These are phyloP conservation scores for Xylaria curta DNA, from an alignment of 495 filamentous ascomycete species.

Conservation along the genomic window DNA sequence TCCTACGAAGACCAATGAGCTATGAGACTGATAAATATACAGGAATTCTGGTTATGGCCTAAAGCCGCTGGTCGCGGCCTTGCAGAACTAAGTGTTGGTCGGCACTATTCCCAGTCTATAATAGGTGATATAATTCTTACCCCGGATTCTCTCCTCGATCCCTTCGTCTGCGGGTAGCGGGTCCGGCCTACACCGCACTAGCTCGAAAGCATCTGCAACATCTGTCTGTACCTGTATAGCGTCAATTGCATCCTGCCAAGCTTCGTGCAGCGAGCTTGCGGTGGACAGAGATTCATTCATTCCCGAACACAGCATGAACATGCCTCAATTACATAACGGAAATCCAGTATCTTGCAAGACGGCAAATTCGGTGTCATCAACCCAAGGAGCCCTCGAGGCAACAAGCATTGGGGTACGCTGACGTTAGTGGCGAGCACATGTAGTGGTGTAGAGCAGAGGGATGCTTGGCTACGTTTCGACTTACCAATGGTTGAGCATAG, in stretches of 20 bases:
- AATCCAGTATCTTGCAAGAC: background rate
- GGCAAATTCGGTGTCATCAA: background rate
- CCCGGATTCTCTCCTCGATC: conserved; percentile 24
- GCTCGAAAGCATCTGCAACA: background rate
- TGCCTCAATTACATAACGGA: background rate
- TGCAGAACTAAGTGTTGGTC: conserved; percentile 6
- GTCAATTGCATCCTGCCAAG: background rate
- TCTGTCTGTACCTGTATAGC: background rate
- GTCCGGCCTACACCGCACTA: conserved; percentile 23
- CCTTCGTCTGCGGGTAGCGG: conserved; percentile 21
- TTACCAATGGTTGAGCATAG: conserved; percentile 5
- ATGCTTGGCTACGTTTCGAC: conserved; percentile 4
- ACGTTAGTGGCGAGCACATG: background rate
- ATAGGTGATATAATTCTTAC: conserved; percentile 27
- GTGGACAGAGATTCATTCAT: background rate
- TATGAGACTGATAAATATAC: background rate
- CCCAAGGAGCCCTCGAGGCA: background rate
- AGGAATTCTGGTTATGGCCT: conserved; percentile 5
- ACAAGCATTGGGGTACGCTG: background rate
- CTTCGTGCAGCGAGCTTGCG: background rate
- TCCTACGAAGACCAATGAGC: background rate
- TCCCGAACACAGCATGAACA: background rate
- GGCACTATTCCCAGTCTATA: conserved; percentile 21
- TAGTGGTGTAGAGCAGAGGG: background rate
- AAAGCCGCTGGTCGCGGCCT: background rate